phyloP scores from a whole-genome alignment of 768 basidiomycete species.

The Polyporus arcularius region DNA sequence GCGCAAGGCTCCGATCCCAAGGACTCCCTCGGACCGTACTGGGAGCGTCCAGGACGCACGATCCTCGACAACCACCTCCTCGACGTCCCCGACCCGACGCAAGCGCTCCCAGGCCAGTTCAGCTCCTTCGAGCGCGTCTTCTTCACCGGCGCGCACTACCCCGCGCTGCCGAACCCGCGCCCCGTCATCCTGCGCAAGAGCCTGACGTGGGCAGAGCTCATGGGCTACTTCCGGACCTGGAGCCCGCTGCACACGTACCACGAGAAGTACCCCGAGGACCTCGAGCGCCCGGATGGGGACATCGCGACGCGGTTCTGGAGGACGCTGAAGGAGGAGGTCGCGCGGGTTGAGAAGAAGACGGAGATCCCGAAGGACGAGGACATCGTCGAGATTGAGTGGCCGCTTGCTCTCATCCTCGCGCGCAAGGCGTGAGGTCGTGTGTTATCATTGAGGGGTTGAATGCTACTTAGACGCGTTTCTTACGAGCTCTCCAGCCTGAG shows the following conservation, averaged over 20 bases:
- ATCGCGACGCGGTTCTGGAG: constrained; percentile 68
- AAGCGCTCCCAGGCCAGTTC: constrained; percentile 36
- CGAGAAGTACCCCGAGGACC: constrained; percentile 61
- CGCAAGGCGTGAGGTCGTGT: constrained; percentile 11
- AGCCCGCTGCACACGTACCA: constrained; percentile 70
- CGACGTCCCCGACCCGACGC: constrained; percentile 59
- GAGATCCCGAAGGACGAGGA: constrained; percentile 28
- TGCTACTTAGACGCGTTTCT: too few relatives aligned
- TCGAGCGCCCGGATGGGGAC: constrained; percentile 51
- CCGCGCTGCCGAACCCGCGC: constrained; percentile 36
- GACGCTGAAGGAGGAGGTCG: constrained; percentile 43
- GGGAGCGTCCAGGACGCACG: constrained; percentile 78
- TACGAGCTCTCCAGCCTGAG: too few relatives aligned
- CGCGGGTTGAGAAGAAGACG: constrained; percentile 19
- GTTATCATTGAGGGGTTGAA: too few relatives aligned
- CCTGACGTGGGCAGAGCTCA: constrained; percentile 66
- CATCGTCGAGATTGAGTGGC: constrained; percentile 43
- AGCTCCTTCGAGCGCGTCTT: constrained; percentile 52
- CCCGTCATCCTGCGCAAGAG: constrained; percentile 58
- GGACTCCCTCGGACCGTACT: constrained; percentile 68
- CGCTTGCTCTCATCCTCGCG: constrained; percentile 33
- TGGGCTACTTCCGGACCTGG: constrained; percentile 71
- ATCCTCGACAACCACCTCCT: constrained; percentile 73
- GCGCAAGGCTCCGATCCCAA: constrained; percentile 57
- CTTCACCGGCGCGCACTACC: constrained; percentile 58